A percentile compares a stretch with the other conserved stretches of the same genome.
phyloP scores from a whole-genome alignment of 371 early-diverging fungal species.

The Haplosporangium sp. region DNA sequence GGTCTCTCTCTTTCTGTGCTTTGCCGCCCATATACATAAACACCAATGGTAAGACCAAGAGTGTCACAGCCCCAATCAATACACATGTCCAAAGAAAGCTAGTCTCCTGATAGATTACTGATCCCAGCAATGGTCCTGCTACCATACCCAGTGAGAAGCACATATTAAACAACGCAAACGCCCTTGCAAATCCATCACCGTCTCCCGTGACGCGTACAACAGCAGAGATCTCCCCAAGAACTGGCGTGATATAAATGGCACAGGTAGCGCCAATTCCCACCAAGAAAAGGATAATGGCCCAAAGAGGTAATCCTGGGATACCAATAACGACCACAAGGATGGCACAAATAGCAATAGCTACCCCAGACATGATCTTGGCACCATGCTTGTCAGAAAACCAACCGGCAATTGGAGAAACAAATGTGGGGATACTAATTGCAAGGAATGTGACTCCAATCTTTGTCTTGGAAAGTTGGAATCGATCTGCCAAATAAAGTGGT shows the following conservation, averaged over 20 bases:
- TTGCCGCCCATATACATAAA: conserved; percentile 42
- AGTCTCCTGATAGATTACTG: conserved; percentile 38
- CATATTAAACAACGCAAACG: conserved; percentile 63
- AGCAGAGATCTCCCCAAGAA: conserved; percentile 60
- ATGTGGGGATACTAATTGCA: conserved; percentile 61
- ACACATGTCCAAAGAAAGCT: conserved; percentile 47
- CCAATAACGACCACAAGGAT: conserved; percentile 58
- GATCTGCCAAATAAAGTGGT: conserved; percentile 61
- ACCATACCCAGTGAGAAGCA: conserved; percentile 56
- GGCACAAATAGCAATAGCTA: conserved; percentile 51
- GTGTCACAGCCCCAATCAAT: conserved; percentile 23
- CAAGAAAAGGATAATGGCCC: conserved; percentile 55
- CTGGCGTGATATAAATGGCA: conserved; percentile 58
- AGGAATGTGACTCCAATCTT: conserved; percentile 64
- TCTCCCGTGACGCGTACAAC: conserved; percentile 57
- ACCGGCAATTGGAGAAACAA: conserved; percentile 61
- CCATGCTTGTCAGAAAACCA: conserved; percentile 61
- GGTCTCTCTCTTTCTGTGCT: conserved; percentile 34
- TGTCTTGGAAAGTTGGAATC: conserved; percentile 63
- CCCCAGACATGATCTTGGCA: conserved; percentile 53
- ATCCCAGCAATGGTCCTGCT: conserved; percentile 34
- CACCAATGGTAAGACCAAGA: conserved; percentile 35
- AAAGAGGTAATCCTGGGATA: conserved; percentile 46
- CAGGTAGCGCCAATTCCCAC: conserved; percentile 59
- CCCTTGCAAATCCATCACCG: conserved; percentile 59